These are phyloP conservation scores for Monoraphidium neglectum DNA, from an alignment of 139 green algal species.

Conservation along the genomic window DNA sequence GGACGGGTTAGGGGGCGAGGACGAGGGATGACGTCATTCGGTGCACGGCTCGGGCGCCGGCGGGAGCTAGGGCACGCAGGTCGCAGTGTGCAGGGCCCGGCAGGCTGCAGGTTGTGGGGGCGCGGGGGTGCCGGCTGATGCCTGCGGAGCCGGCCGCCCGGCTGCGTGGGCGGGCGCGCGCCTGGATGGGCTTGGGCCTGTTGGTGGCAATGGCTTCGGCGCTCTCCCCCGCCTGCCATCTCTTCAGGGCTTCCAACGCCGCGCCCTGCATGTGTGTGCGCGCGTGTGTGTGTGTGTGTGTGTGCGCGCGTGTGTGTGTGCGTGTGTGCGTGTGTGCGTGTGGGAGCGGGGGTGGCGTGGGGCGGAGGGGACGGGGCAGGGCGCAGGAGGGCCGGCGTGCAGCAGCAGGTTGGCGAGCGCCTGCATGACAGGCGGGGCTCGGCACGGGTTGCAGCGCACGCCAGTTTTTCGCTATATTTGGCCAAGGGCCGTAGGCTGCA, in stretches of 20 bases:
- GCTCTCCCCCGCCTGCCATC: constrained; percentile 10
- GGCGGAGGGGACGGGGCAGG: background rate
- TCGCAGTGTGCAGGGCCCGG: background rate
- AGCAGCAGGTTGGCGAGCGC: no score
- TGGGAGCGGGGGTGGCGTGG: background rate
- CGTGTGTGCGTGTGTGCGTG: background rate
- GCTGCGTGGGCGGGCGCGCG: constrained; percentile 1
- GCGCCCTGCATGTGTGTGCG: background rate
- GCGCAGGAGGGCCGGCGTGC: background rate
- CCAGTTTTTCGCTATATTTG: no score
- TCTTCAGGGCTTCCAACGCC: background rate
- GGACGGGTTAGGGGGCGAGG: background rate
- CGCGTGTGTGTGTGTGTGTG: background rate
- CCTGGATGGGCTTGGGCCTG: constrained; percentile 33
- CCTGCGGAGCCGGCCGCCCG: background rate
- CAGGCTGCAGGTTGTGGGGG: background rate
- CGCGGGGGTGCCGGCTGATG: background rate
- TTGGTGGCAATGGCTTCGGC: constrained; percentile 25
- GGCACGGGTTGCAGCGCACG: no score
- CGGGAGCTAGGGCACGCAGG: background rate
- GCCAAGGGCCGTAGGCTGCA: no score
- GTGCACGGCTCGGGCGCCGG: constrained; percentile 8
- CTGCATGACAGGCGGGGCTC: no score
- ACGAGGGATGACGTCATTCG: background rate
- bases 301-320: background rate